Evolutionary conservation across 2,329 filamentous ascomycete genomes (phyloP).

Genomic region (Fusarium multiceps): DNA sequence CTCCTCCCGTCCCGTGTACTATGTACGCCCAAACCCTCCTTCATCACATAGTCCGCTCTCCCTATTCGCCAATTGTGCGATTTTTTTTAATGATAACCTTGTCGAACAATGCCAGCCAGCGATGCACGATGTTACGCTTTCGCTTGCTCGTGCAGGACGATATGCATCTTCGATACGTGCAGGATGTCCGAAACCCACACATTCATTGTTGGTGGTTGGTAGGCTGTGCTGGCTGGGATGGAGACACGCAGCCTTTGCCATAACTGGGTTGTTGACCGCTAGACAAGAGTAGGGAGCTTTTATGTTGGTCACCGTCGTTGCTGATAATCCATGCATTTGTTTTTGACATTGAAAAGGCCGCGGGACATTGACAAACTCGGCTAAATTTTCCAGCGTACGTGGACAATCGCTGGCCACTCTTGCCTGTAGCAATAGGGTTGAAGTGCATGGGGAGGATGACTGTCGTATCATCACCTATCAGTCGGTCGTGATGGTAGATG

Average conservation of each 20-base stretch:
- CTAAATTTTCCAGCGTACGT: background rate
- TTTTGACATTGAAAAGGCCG: background rate
- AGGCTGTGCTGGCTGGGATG: slow-evolving; percentile 2
- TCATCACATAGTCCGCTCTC: slow-evolving; percentile 7
- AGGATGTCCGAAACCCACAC: slow-evolving; percentile 18
- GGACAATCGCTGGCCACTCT: background rate
- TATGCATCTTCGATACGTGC: slow-evolving; percentile 19
- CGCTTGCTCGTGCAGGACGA: slow-evolving; percentile 26
- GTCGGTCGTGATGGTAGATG: background rate
- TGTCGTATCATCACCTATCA: background rate
- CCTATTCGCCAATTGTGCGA: slow-evolving; percentile 23
- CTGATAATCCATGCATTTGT: background rate
- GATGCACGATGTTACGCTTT: slow-evolving; percentile 42
- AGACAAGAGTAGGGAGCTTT: slow-evolving; percentile 10
- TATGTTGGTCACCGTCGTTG: background rate
- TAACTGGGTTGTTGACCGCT: slow-evolving; percentile 28
- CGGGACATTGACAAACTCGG: background rate
- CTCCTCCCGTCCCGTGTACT: slow-evolving; percentile 50
- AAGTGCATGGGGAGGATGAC: background rate
- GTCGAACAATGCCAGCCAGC: slow-evolving; percentile 25
- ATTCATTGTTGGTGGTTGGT: slow-evolving; percentile 16
- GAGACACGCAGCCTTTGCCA: slow-evolving; percentile 27
- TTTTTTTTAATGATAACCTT: slow-evolving; percentile 21
- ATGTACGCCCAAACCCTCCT: slow-evolving; percentile 39
- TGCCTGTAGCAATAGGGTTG: background rate